phyloP scores from a whole-genome alignment of 805 yeast species.

The Kodamaea lidongshanica region DNA sequence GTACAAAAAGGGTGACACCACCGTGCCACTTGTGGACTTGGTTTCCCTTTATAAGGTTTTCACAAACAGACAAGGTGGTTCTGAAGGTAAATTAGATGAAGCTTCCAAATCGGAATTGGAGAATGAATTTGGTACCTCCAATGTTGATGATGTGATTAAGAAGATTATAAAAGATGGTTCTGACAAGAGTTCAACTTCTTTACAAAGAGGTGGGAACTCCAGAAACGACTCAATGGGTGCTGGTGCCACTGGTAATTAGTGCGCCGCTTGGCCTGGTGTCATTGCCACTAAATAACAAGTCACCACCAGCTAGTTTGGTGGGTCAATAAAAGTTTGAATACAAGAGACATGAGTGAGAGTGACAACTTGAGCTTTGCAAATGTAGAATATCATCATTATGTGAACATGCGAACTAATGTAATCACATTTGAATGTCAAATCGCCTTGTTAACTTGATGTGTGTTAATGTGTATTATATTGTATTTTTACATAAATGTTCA shows the following conservation, averaged over 20 bases:
- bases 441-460: too few species aligned
- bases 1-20: conserved; percentile 45
- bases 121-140: conserved; percentile 61
- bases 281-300: too few species aligned
- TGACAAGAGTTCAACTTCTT: conserved; percentile 32
- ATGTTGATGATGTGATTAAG: conserved; percentile 51
- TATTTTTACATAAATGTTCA: too few species aligned
- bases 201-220: conserved; percentile 18
- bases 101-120: conserved; percentile 62
- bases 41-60: conserved; percentile 64
- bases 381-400: too few species aligned
- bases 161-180: conserved; percentile 56
- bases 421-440: too few species aligned
- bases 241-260: conserved; percentile 18
- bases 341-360: too few species aligned
- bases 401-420: too few species aligned
- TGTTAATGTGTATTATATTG: too few species aligned
- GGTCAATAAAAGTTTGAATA: too few species aligned
- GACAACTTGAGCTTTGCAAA: too few species aligned
- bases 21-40: conserved; percentile 54
- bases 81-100: conserved; percentile 64
- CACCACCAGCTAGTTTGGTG: too few species aligned
- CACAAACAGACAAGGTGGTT: conserved; percentile 57
- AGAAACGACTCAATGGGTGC: conserved; percentile 43
- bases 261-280: too few species aligned